phyloP scores from a whole-genome alignment of 1,139 yeast genomes.

The Taphrina pruni region DNA sequence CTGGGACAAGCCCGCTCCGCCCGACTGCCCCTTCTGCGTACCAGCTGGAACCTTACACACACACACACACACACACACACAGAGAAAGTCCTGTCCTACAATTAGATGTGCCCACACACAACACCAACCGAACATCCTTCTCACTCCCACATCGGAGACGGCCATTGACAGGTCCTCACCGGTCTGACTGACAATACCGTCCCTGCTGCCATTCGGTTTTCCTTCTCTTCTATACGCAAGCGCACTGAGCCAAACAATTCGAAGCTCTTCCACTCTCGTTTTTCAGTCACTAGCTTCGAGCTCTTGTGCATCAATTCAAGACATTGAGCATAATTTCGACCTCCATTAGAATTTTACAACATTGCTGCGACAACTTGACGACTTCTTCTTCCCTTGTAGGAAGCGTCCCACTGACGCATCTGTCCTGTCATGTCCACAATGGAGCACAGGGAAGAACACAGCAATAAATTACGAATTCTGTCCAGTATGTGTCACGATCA shows the following conservation, averaged over 20 bases:
- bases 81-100: not conserved
- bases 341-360: not conserved
- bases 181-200: not conserved
- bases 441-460: constrained; percentile 20
- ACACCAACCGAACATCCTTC: not conserved
- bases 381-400: not conserved
- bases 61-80: constrained; percentile 10
- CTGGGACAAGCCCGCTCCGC: constrained; percentile 13
- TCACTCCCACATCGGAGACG: not conserved
- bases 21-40: constrained; percentile 14
- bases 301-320: not conserved
- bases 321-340: no score
- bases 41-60: constrained; percentile 5
- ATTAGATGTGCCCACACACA: constrained; percentile 5
- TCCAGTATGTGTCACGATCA: constrained; percentile 32
- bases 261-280: constrained; percentile 16
- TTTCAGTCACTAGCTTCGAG: constrained; percentile 1
- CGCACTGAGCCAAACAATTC: constrained; percentile 6
- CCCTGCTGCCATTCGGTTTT: not conserved
- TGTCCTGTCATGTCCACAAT: not conserved
- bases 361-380: not conserved
- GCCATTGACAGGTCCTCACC: constrained; percentile 11
- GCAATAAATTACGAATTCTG: constrained; percentile 38
- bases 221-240: not conserved
- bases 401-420: not conserved